Evolutionary conservation across 805 yeast species (phyloP).

Genomic region (Starmerella roubikii): DNA sequence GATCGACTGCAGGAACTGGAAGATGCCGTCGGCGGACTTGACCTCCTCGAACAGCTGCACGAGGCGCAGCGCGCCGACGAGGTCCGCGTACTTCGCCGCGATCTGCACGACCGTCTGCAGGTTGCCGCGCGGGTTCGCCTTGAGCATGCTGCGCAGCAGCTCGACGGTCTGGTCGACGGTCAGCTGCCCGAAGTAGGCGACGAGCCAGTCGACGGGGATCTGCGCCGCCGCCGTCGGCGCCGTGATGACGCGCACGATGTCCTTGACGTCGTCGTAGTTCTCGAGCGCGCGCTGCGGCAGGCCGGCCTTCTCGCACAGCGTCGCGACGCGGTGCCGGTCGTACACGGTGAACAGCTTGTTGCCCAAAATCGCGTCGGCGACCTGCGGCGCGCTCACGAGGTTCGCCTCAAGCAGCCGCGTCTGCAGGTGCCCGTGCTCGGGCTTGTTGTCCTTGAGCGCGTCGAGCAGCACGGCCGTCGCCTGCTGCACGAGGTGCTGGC

Average conservation of each 20-base stretch:
- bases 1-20: slow-evolving; percentile 82
- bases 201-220: slow-evolving; percentile 88
- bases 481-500: slow-evolving; percentile 89
- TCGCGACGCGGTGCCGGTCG: slow-evolving; percentile 86
- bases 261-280: slow-evolving; percentile 86
- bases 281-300: slow-evolving; percentile 90
- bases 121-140: slow-evolving; percentile 67
- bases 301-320: slow-evolving; percentile 91
- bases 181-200: slow-evolving; percentile 79
- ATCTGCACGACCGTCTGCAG: slow-evolving; percentile 90
- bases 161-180: slow-evolving; percentile 87
- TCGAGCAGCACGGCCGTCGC: slow-evolving; percentile 95
- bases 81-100: slow-evolving; percentile 89
- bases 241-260: slow-evolving; percentile 86
- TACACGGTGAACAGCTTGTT: slow-evolving; percentile 91
- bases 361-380: slow-evolving; percentile 96
- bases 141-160: slow-evolving; percentile 75
- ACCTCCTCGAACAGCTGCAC: slow-evolving; percentile 88
- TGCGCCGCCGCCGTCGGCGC: slow-evolving; percentile 46
- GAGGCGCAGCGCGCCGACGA: slow-evolving; percentile 72
- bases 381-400: slow-evolving; percentile 94
- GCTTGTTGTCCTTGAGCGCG: slow-evolving; percentile 84
- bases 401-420: slow-evolving; percentile 88
- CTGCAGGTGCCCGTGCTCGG: slow-evolving; percentile 91
- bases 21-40: slow-evolving; percentile 84